phyloP scores from a whole-genome alignment of 169 alveolate species.

The Plasmodium malariae region DNA sequence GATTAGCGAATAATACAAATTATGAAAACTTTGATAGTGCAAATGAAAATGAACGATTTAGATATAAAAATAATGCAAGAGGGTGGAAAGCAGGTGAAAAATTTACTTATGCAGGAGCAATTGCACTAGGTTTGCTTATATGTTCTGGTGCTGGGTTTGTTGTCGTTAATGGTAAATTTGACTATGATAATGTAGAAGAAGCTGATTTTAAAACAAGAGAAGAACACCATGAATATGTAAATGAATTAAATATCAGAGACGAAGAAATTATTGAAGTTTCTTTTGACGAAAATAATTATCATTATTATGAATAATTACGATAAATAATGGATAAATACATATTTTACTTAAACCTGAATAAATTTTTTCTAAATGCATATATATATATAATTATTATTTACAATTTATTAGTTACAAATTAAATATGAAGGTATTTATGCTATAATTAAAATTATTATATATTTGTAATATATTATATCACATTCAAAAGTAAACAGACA shows the following conservation, averaged over 20 bases:
- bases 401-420: too few relatives aligned
- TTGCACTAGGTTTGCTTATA: constrained; percentile 4
- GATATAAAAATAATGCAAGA: not conserved
- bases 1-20: not conserved
- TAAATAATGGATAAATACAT: not conserved
- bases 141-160: constrained; percentile 24
- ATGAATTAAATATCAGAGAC: not conserved
- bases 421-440: too few relatives aligned
- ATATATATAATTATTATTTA: too few relatives aligned
- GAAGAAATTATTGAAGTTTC: constrained; percentile 20
- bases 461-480: too few relatives aligned
- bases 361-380: too few relatives aligned
- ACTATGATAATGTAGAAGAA: not conserved
- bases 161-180: not conserved
- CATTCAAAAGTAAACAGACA: too few relatives aligned
- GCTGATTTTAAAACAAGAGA: not conserved
- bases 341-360: too few relatives aligned
- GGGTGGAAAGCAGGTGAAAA: not conserved
- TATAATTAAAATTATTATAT: too few relatives aligned
- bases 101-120: constrained; percentile 21
- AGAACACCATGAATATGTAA: not conserved
- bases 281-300: not conserved
- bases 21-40: not conserved
- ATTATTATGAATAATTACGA: not conserved
- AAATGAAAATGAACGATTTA: not conserved